Evolutionary conservation across 2,329 filamentous ascomycete genomes (phyloP), one percentile per base, ranked within the genome.

Genomic region (Aspergillus pseudoglaucus): DNA sequence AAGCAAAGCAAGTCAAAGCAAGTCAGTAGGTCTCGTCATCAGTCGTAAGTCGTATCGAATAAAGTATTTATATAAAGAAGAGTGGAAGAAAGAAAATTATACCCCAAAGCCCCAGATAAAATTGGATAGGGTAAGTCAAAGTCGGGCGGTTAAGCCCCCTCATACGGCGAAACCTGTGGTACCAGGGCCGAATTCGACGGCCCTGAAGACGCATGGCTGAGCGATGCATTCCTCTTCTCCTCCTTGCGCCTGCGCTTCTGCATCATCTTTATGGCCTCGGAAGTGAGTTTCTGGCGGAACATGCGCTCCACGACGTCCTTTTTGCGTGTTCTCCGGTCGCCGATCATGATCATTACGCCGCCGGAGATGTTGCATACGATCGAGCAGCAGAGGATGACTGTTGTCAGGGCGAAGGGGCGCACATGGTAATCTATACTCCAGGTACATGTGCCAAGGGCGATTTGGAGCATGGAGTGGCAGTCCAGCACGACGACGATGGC

Each of bases 291-390:
- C 62, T 93, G 88, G 25, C 87, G 75, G 59, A 87, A 81, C 68
- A 93, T 80, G 40, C 84, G 78, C 60, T 90, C 84, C 18, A 90
- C 75, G 0, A 94, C 87, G 38, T 94, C 88, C 78, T 90, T 91
- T 76, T 94, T 94, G 44, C 88, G 75, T 2, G 88, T 90, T 53
- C 78, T 80, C 17, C 83, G 79, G 61, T 91, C 88, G 1, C 88
- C 88, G 14, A 89, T 75, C 54, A 76, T 82, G 62, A 94, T 94
- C 22, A 91, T 63, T 1, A 94, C 68, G 3, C 88, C 88, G 0
- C 85, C 88, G 0, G 79, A 79, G 53, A 89, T 84, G 63, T 94
- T 94, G 62, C 82, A 85, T 0, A 82, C 79, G 57, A 94, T 88
- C 20, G 84, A 88, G 59, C 82, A 86, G 60, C 83, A 86, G 2